These are phyloP conservation scores for Pythium insidiosum DNA, from an alignment of 352 stramenopile species.

Conservation along the genomic window DNA sequence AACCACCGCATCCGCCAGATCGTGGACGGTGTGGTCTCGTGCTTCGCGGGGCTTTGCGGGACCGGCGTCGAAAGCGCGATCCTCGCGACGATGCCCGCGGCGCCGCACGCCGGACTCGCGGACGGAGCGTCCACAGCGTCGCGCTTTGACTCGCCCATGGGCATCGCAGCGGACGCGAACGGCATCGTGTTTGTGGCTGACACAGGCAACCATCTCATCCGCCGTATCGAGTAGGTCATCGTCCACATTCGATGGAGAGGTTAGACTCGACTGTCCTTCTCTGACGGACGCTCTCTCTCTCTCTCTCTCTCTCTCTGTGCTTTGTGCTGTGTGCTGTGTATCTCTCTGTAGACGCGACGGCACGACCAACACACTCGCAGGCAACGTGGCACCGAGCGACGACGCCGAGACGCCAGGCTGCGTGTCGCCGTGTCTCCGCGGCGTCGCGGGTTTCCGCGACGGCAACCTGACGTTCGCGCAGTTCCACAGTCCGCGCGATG, in stretches of 20 bases:
- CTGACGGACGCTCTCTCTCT: too few relatives aligned
- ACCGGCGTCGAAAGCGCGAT: conserved; percentile 54
- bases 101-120: conserved; percentile 80
- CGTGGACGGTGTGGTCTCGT: conserved; percentile 60
- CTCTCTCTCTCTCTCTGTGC: too few relatives aligned
- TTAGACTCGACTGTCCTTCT: too few relatives aligned
- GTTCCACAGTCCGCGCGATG: conserved; percentile 91
- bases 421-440: conserved; percentile 82
- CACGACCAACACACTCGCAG: conserved; percentile 57
- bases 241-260: too few relatives aligned
- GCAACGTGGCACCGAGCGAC: conserved; percentile 38
- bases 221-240: conserved; percentile 70
- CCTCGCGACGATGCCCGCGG: conserved; percentile 20
- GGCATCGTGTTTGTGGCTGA: conserved; percentile 92
- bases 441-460: conserved; percentile 84
- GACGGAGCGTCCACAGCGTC: conserved; percentile 76
- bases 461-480: conserved; percentile 77
- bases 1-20: conserved; percentile 82
- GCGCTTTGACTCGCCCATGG: conserved; percentile 90
- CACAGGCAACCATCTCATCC: conserved; percentile 93
- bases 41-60: conserved; percentile 85
- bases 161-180: conserved; percentile 69
- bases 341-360: conserved; percentile 22
- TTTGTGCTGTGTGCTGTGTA: neutral
- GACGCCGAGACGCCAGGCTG: conserved; percentile 79